Conservation (phyloP, 805 yeast species). For the Cyberlindnera bimundalis region DNA sequence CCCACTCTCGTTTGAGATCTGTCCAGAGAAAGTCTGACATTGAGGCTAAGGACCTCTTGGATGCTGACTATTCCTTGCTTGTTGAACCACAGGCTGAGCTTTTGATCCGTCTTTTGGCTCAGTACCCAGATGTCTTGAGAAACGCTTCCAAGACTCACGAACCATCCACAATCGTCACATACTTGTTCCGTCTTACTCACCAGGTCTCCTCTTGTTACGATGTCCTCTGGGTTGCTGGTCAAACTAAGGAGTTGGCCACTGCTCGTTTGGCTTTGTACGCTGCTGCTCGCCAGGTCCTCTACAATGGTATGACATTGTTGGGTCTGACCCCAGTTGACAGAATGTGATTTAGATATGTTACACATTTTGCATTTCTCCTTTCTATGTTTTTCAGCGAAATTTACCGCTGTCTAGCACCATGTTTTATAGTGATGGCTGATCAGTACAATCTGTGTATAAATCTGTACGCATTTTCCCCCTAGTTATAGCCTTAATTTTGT, state of each 20-base stretch:
- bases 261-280: slow-evolving; percentile 92
- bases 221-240: slow-evolving; percentile 95
- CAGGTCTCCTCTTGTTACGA: slow-evolving; percentile 96
- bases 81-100: slow-evolving; percentile 68
- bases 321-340: slow-evolving; percentile 98
- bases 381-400: too few species aligned
- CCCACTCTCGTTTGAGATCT: slow-evolving; percentile 94
- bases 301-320: slow-evolving; percentile 83
- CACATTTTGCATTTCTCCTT: too few species aligned
- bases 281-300: slow-evolving; percentile 83
- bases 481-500: too few species aligned
- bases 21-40: slow-evolving; percentile 82
- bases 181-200: slow-evolving; percentile 87
- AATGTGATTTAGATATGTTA: slow-evolving; percentile 70
- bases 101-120: slow-evolving; percentile 74
- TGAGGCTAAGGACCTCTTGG: slow-evolving; percentile 38
- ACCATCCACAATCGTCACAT: slow-evolving; percentile 93
- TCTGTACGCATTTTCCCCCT: too few species aligned
- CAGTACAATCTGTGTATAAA: too few species aligned
- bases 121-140: slow-evolving; percentile 87
- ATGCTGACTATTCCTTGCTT: slow-evolving; percentile 58
- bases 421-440: too few species aligned
- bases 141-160: slow-evolving; percentile 81
- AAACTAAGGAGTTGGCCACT: slow-evolving; percentile 75
- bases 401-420: too few species aligned